phyloP scores from a whole-genome alignment of 192 early-diverging fungal species.

The Backusella tuberculispora region DNA sequence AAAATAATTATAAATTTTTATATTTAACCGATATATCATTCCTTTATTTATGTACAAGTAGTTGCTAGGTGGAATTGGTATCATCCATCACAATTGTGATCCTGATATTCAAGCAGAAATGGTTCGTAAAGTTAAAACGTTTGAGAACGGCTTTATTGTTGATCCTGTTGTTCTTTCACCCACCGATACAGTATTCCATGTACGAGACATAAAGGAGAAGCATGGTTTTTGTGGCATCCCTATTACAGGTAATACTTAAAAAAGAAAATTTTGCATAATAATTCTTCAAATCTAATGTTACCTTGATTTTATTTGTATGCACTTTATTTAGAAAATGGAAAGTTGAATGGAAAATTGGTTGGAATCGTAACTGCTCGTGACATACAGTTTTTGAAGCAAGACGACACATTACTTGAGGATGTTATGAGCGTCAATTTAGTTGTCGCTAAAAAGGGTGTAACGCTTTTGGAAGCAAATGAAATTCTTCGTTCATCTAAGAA shows the following conservation, averaged over 20 bases:
- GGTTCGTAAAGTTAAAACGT: conserved; percentile 97
- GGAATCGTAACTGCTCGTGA: conserved; percentile 98
- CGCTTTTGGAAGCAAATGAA: conserved; percentile 86
- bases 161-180: conserved; percentile 90
- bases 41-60: conserved; percentile 26
- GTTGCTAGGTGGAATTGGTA: conserved; percentile 91
- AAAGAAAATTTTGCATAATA: neutral
- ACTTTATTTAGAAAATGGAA: conserved; percentile 67
- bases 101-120: conserved; percentile 96
- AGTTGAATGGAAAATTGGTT: conserved; percentile 85
- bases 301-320: neutral
- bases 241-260: conserved; percentile 71
- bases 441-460: conserved; percentile 85
- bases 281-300: neutral
- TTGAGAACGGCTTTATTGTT: conserved; percentile 98
- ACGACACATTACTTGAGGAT: conserved; percentile 60
- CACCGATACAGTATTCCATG: conserved; percentile 81
- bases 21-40: neutral
- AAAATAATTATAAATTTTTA: neutral
- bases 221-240: conserved; percentile 97
- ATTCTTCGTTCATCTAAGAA: conserved; percentile 90
- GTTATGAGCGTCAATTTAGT: conserved; percentile 94
- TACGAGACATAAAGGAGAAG: conserved; percentile 82
- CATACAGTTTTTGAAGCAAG: conserved; percentile 89
- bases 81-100: conserved; percentile 98